Base-by-base conservation (phyloP, 2,329 filamentous ascomycete genomes). In the Exophiala sideris region DNA sequence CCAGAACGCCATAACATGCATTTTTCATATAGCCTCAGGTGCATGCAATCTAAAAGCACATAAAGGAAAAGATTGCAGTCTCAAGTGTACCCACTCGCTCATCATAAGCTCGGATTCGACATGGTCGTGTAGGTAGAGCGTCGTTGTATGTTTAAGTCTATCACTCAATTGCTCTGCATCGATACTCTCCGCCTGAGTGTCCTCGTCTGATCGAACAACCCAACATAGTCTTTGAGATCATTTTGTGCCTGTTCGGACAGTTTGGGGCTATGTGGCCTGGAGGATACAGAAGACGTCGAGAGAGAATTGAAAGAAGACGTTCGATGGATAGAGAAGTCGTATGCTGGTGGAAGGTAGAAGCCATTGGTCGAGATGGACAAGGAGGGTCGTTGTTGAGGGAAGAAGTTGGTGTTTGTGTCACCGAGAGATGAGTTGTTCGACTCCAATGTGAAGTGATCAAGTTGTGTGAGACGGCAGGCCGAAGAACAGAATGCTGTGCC, bases 401-500 rank as follows among this genome's bases (percentile, higher is more conserved):
- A 45, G 21, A 38, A 45, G 77, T 46, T 80, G 76, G 3, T 84
- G 83, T 68, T 78, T 77, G 55, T 68, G 54, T 57, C 40, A 57
- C 54, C 29, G 32, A 45, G 54, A 58, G 67, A 65, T 39, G 71
- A 68, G 44, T 68, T 69, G 32, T 62, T 62, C 32, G 72, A 66
- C 45, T 68, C 68, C 29, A 59, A 59, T 32, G 62, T 56, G 40
- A 65, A 65, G 39, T 46, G 61, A 52, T 96, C 91, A 65, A 92
- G 85, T 73, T 96, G 91, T 62, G 89, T 87, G 41, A 96, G 79
- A 62, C 90, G 84, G 80, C 91, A 96, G 29, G 88, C 83, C 75
- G 96, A 91, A 44, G 90, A 95, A 80, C 91, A 96, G 79, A 95
- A 96, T 62, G 88, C 84, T 58, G 85, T 85, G 52, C 85, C 85